These are phyloP conservation scores for Vickermania ingenoplastis DNA, from an alignment of 208 protist genomes.

Conservation along the genomic window DNA sequence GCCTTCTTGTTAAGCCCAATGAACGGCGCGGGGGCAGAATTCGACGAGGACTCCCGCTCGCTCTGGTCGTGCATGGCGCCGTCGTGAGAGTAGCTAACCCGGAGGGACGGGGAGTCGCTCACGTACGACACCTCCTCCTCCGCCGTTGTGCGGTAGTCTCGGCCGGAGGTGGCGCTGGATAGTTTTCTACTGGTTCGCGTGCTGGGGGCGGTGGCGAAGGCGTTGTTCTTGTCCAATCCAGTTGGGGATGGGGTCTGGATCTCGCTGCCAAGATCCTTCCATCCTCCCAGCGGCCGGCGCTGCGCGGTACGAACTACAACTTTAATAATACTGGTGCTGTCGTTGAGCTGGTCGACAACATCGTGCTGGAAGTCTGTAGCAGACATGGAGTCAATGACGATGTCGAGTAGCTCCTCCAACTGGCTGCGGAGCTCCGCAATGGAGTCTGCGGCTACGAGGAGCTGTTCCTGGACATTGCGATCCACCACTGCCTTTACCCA, in stretches of 20 bases:
- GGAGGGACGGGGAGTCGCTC: background rate
- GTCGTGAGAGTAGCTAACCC: background rate
- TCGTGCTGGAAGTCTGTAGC: constrained; percentile 40
- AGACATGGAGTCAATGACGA: constrained; percentile 26
- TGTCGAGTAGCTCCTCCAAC: constrained; percentile 27
- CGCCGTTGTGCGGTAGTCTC: background rate
- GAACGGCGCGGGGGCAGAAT: background rate
- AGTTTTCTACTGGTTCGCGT: background rate
- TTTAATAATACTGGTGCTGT: constrained; percentile 36
- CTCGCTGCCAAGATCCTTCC: background rate
- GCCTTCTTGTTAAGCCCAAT: background rate
- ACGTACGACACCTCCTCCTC: background rate
- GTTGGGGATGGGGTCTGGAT: background rate
- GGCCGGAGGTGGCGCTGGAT: too few relatives aligned
- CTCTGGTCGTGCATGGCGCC: background rate
- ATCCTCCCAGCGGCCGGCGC: background rate
- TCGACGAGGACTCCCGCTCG: background rate
- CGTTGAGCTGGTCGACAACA: constrained; percentile 42
- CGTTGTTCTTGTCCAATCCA: background rate
- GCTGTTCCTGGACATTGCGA: constrained; percentile 40
- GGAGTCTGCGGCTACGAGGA: constrained; percentile 29
- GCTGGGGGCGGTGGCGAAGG: background rate
- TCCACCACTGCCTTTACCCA: constrained; percentile 54
- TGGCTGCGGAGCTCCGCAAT: constrained; percentile 17
- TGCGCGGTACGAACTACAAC: constrained; percentile 13